Conservation (phyloP, 352 stramenopile genomes). For the Pythium plurisporium region DNA sequence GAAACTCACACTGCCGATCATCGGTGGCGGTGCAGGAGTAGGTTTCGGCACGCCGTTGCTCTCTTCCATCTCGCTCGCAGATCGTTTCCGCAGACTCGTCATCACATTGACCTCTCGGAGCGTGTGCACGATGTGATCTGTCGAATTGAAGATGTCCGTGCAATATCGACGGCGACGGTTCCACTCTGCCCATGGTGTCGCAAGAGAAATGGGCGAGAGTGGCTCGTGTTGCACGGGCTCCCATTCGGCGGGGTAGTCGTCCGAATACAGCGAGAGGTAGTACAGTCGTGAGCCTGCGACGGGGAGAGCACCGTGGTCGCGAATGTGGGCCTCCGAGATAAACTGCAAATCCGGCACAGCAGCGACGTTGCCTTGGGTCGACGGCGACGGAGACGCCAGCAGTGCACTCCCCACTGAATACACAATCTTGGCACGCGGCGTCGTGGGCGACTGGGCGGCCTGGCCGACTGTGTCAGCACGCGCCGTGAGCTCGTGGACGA, state of each 20-base stretch:
- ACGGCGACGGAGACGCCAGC: constrained; percentile 1
- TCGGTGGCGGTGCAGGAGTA: constrained; percentile 19
- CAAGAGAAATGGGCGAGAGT: constrained; percentile 3
- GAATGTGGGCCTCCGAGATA: constrained; percentile 26
- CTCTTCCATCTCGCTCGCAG: background rate
- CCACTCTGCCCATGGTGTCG: constrained; percentile 17
- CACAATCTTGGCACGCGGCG: constrained; percentile 16
- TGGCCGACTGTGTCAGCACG: background rate
- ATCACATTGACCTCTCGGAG: constrained; percentile 16
- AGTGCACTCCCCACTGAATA: constrained; percentile 11
- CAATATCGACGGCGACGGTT: constrained; percentile 22
- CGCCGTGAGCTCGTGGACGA: constrained; percentile 21
- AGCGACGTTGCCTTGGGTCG: background rate
- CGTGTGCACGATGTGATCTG: constrained; percentile 12
- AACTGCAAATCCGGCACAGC: constrained; percentile 29
- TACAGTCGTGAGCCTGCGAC: constrained; percentile 42
- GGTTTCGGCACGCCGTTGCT: background rate
- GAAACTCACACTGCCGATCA: constrained; percentile 48
- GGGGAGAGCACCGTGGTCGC: constrained; percentile 45
- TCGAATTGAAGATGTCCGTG: constrained; percentile 13
- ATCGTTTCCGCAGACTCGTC: constrained; percentile 8
- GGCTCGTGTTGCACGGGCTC: constrained; percentile 11
- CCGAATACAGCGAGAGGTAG: constrained; percentile 49
- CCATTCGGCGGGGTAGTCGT: constrained; percentile 52
- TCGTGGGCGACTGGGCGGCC: background rate